Base-by-base conservation (phyloP, 2,329 filamentous ascomycete species). In the Fusarium sp. region DNA sequence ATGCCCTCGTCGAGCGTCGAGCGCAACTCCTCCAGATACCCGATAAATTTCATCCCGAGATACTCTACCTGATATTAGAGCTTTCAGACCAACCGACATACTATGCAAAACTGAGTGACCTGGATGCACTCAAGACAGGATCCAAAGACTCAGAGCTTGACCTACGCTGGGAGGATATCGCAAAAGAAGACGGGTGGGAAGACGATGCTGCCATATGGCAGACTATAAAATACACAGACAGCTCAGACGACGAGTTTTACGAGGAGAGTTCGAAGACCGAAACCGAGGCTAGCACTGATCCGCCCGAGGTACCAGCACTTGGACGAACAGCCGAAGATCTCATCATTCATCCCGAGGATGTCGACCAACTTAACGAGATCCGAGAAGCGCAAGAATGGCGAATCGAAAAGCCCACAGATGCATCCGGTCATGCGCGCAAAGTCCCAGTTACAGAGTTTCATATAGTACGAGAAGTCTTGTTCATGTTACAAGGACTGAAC, bases 401-500 rank as follows among this genome's bases (percentile, higher is more conserved):
- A 30, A 60, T 42, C 3, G 61, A 67, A 58, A 81, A 54, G 57
- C 78, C 62, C 50, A 79, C 56, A 51, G 80, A 82, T 20, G 50
- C 75, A 5, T 63, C 72, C 11, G 78, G 76, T 0, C 75, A 73
- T 34, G 64, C 77, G 1, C 78, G 78, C 33, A 84, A 84, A 58
- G 77, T 82, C 1, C 72, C 79, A 2, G 82, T 95, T 8, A 87
- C 91, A 0, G 94, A 97, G 76, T 82, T 92, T 2, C 89, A 94
- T 67, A 82, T 90, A 12, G 81, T 94, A 28, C 88, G 93, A 47
- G 94, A 98, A 55, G 87, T 89, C 0, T 82, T 97, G 1, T 95
- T 93, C 73, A 97, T 97, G 92, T 85, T 98, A 0, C 87, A 89
- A 55, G 94, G 94, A 1, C 81, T 96, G 6, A 86, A 89, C 8